phyloP scores from a whole-genome alignment of 495 filamentous ascomycete genomes.

The Podospora comata region DNA sequence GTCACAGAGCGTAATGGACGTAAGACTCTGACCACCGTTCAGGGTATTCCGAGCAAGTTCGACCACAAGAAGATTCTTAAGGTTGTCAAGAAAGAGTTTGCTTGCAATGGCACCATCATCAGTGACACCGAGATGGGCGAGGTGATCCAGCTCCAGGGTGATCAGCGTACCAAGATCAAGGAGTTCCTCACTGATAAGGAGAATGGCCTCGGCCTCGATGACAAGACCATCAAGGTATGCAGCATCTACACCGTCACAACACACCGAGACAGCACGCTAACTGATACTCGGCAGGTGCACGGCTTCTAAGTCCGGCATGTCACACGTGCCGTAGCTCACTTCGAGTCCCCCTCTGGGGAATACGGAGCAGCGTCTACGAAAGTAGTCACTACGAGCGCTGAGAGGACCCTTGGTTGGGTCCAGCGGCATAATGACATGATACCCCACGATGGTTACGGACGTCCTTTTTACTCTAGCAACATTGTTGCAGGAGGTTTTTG shows the following conservation, averaged over 20 bases:
- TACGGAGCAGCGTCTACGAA: conserved; percentile 10
- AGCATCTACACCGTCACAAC: not conserved
- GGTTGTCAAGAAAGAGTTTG: conserved; percentile 99
- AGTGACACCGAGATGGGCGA: conserved; percentile 96
- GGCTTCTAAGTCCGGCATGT: conserved; percentile 63
- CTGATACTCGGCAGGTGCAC: conserved; percentile 54
- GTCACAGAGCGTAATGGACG: conserved; percentile 97
- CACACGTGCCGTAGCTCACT: conserved; percentile 26
- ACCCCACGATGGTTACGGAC: conserved; percentile 30
- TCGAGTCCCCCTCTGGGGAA: not conserved
- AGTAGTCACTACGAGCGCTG: conserved; percentile 17
- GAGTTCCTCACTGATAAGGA: conserved; percentile 96
- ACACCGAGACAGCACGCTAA: not conserved
- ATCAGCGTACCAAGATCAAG: conserved; percentile 97
- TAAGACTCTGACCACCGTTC: conserved; percentile 99
- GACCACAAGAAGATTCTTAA: conserved; percentile 99
- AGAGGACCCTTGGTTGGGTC: conserved; percentile 14
- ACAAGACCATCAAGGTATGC: conserved; percentile 92
- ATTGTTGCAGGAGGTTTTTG: conserved; percentile 10
- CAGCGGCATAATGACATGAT: conserved; percentile 31
- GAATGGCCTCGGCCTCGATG: conserved; percentile 83
- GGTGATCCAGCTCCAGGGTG: conserved; percentile 99
- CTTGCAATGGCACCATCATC: conserved; percentile 99
- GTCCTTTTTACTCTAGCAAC: conserved; percentile 16
- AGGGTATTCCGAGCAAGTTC: conserved; percentile 96